Evolutionary conservation across 441 rosid genomes (phyloP), one percentile per base, ranked within the genome.

Genomic region (Pelargonium fulgidum): DNA sequence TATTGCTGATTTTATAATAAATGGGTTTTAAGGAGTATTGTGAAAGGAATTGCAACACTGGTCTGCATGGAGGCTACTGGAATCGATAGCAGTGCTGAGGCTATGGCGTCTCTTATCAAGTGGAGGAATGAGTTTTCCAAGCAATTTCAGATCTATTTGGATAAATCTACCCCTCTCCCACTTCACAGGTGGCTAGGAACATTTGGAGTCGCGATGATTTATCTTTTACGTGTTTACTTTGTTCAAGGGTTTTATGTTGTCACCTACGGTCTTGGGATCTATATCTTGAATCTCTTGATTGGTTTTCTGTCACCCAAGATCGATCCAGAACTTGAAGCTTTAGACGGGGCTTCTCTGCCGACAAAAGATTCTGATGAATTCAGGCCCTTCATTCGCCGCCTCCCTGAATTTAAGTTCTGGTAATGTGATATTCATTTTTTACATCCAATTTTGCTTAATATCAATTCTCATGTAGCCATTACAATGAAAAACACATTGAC

Each of bases 251-350:
- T 78, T 76, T 83, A 80, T 44, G 81, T 85, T 3, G 69, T 85
- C 58, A 78, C 89, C 0, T 85, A 85, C 69, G 89, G 89, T 54
- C 74, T 85, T 16, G 89, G 85, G 74, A 85, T 83, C 47, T 85
- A 85, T 64, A 78, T 81, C 72, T 80, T 85, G 79, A 85, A 85
- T 78, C 85, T 85, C 33, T 77, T 85, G 73, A 85, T 83, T 61
- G 88, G 88, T 41, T 85, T 85, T 77, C 69, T 85, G 41, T 83
- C 88, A n/a, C 86, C 88, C 7, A 77, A 81, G 64, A 85, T 85
- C 68, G 89, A 85, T 69, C 89, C 84, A 3, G 89, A 85, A 74
- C 70, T 85, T 24, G 86, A 85, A 70, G 80, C 81, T 64, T 66
- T 77, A 26, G 81, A 78, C 77, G 75, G 74, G 48, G 70, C 78